Base-by-base conservation (phyloP, 2,329 filamentous ascomycete genomes). In the Sporothrix sp. region DNA sequence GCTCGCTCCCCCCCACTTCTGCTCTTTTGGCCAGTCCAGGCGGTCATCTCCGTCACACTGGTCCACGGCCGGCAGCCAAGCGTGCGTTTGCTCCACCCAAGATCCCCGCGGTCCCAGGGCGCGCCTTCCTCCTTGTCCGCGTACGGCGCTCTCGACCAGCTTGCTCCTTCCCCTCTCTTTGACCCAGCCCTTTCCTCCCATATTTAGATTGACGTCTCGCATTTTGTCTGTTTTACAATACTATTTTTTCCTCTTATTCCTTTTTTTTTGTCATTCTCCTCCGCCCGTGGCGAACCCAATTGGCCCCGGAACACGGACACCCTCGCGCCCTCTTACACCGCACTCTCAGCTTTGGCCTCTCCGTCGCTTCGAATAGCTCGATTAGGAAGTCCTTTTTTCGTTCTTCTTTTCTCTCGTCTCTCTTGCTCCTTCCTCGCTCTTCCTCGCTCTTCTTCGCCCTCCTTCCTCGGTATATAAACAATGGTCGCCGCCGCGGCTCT, bases 401-500 rank as follows among this genome's bases (percentile, higher is more conserved):
- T 32, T 4, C n/a, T 39, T 30, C 16, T 8, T 48, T n/a, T 23
- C 10, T 25, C 11, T 27, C 32, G 10, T 30, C 36, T 11, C 30
- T 18, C 32, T 47, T 20, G 33, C 38, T 40, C 45, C 39, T 28
- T 37, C 50, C 39, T 43, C 33, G 14, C 21, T 13, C 21, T 27
- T 30, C 8, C 18, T 32, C 18, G 16, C 18, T 33, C 21, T n/a
- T 13, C 39, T 7, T 16, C 8, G 27, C 32, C 25, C 48, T 14
- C 27, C 40, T 45, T 20, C 37, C 30, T 13, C 20, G 23, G 35
- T 39, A 44, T 54, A 53, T 50, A 55, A 53, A 49, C 48, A 33
- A 57, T 56, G 55, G 51, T 49, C 23, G 25, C 50, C 33, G 48
- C 54, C 28, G 44, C 48, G 42, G 51, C 50, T 48, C 44, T 55